Evolutionary conservation across 1,139 yeast genomes (phyloP).

Genomic region (Yamadazyma sp.): DNA sequence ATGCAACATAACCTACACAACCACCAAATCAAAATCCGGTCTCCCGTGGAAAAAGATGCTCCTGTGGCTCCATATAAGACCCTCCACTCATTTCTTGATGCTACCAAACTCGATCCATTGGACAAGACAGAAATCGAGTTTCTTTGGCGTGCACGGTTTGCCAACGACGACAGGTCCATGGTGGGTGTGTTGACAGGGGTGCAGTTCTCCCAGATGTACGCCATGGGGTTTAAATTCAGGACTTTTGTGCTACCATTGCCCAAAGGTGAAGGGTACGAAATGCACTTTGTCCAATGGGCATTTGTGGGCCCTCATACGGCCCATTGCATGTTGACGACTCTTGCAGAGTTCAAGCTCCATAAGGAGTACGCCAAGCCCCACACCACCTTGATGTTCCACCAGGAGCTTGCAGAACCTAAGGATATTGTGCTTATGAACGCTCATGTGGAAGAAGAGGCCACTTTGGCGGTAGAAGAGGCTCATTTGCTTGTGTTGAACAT

Average conservation of each 20-base stretch:
- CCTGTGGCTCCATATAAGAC: constrained; percentile 66
- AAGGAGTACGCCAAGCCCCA: constrained; percentile 94
- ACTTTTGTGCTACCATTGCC: constrained; percentile 73
- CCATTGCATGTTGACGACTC: constrained; percentile 87
- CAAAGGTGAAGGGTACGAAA: constrained; percentile 63
- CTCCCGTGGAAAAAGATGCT: constrained; percentile 46
- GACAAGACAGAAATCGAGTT: constrained; percentile 68
- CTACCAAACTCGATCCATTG: constrained; percentile 60
- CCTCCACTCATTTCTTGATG: constrained; percentile 66
- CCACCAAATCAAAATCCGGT: constrained; percentile 63
- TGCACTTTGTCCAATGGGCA: constrained; percentile 93
- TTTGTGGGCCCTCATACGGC: constrained; percentile 83
- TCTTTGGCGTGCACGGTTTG: constrained; percentile 89
- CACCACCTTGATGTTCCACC: constrained; percentile 85
- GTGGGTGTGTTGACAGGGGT: constrained; percentile 61
- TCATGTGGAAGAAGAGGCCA: constrained; percentile 68
- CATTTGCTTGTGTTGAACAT: constrained; percentile 75
- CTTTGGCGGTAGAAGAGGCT: constrained; percentile 67
- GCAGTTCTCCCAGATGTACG: constrained; percentile 60
- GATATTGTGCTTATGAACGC: constrained; percentile 86
- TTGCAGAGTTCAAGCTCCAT: constrained; percentile 90
- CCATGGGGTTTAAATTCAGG: constrained; percentile 73
- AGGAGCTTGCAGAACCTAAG: constrained; percentile 65
- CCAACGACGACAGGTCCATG: constrained; percentile 55
- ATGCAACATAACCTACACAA: constrained; percentile 45